Base-by-base conservation (phyloP, 169 alveolate genomes). In the Cryptosporidium muris region DNA sequence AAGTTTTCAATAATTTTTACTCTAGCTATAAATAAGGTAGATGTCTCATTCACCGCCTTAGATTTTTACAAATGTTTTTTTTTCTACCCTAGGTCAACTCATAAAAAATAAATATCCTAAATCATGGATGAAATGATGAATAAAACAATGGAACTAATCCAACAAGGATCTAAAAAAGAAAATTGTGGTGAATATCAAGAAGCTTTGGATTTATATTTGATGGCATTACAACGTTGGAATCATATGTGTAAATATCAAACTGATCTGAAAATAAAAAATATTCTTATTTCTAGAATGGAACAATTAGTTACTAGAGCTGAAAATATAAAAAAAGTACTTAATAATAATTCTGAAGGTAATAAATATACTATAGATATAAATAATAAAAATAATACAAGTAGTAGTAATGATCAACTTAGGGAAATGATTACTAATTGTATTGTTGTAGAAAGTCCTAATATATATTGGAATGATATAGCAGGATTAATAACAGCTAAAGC, bases 391-490 rank as follows among this genome's bases (percentile, higher is more conserved):
- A 1, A 11, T 38, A 12, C 49, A 16, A 9, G 54, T 49, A 66
- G 38, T 52, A 37, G n/a, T 14, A 91, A 56, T 47, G 85, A 74
- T 42, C 68, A 68, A 12, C 63, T 93, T 8, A 62, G 81, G 58
- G 93, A 89, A 36, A 91, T 91, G 37, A 89, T 95, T 2, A 88
- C 81, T 53, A 82, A 91, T 25, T 95, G 95, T 47, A 93, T 94
- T 49, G 89, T 94, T 2, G 66, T 92, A n/a, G 96, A 93, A 66
- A 95, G 91, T 65, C 96, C 97, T 12, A 95, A 95, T 90, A 96
- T 97, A 4, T 94, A 92, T 82, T 97, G 99, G 99, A 91, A 92
- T 51, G 99, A 97, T 90, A 95, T 97, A 1, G 97, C 98, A 48
- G 99, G 99, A 5, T 94, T 96, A 63, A 98, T 95, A 38, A 88